A percentile compares a stretch with the other conserved stretches of the same genome.
phyloP scores from a whole-genome alignment of 768 basidiomycete genomes.

The Russula sp. region DNA sequence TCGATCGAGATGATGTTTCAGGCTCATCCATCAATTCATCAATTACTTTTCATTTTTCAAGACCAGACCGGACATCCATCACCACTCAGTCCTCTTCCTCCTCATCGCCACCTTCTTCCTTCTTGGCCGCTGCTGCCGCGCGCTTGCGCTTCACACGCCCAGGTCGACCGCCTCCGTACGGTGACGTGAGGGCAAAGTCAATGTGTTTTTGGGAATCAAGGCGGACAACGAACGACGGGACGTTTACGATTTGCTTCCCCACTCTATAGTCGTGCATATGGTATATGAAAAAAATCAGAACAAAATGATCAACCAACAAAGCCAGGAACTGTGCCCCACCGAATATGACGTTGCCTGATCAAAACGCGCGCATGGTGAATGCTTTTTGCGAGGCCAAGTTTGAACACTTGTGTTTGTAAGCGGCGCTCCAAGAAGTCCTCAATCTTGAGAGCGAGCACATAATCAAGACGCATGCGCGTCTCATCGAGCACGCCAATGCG shows the following conservation, averaged over 20 bases:
- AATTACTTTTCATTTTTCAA: too few species aligned
- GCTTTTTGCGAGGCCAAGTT: slow-evolving; percentile 93
- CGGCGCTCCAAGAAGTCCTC: slow-evolving; percentile 99
- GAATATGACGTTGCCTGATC: slow-evolving; percentile 98
- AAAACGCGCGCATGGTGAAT: slow-evolving; percentile 98
- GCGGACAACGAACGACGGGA: slow-evolving; percentile 97
- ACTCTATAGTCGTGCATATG: slow-evolving; percentile 46
- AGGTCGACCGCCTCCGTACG: slow-evolving; percentile 89
- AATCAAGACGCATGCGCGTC: slow-evolving; percentile 98
- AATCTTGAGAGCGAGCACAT: slow-evolving; percentile 97
- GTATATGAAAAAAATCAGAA: background rate
- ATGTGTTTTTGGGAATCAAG: slow-evolving; percentile 99
- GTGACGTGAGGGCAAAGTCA: slow-evolving; percentile 95
- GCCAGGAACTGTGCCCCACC: slow-evolving; percentile 43
- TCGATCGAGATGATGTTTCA: too few species aligned
- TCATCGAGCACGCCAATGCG: slow-evolving; percentile 99
- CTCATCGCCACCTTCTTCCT: slow-evolving; percentile 81
- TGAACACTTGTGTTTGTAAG: slow-evolving; percentile 99
- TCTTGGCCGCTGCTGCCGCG: slow-evolving; percentile 85
- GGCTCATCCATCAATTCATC: too few species aligned
- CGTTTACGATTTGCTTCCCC: slow-evolving; percentile 98
- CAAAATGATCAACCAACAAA: background rate
- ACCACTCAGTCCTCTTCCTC: slow-evolving; percentile 71
- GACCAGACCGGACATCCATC: background rate
- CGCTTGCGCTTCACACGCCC: slow-evolving; percentile 99